phyloP scores from a whole-genome alignment of 371 early-diverging fungal species.

The Mortierella sp. region DNA sequence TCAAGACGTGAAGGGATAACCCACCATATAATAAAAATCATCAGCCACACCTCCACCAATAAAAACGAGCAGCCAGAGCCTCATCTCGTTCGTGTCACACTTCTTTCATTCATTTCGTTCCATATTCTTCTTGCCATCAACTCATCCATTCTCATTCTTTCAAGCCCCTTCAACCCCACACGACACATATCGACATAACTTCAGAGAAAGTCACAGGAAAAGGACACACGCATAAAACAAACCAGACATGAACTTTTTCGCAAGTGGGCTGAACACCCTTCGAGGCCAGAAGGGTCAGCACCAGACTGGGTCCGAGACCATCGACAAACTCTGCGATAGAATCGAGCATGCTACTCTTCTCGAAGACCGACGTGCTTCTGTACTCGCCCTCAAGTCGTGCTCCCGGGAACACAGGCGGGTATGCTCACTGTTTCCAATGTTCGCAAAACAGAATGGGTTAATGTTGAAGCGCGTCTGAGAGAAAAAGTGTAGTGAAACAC shows the following conservation, averaged over 20 bases:
- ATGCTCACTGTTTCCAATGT: conserved; percentile 7
- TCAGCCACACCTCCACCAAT: neutral
- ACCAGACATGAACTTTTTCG: conserved; percentile 35
- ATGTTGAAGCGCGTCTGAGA: conserved; percentile 27
- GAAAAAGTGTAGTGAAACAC: neutral
- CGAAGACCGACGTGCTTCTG: conserved; percentile 93
- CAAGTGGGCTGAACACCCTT: conserved; percentile 76
- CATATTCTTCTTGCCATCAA: neutral
- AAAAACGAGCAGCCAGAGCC: neutral
- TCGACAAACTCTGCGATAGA: conserved; percentile 90
- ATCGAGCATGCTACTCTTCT: conserved; percentile 86
- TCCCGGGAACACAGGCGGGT: conserved; percentile 85
- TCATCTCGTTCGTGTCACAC: conserved; percentile 11
- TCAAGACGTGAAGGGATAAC: neutral
- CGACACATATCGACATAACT: neutral
- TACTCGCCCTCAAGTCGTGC: conserved; percentile 89
- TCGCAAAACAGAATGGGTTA: neutral
- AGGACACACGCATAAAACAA: neutral
- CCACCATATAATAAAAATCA: neutral
- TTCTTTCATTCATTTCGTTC: neutral
- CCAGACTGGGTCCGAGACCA: conserved; percentile 87
- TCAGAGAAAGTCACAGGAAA: neutral
- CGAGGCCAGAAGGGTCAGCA: conserved; percentile 84
- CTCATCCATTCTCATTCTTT: neutral
- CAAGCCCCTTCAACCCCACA: neutral